Conservation (phyloP, 106 monocot genomes). For the Platanthera guangdongensis region DNA sequence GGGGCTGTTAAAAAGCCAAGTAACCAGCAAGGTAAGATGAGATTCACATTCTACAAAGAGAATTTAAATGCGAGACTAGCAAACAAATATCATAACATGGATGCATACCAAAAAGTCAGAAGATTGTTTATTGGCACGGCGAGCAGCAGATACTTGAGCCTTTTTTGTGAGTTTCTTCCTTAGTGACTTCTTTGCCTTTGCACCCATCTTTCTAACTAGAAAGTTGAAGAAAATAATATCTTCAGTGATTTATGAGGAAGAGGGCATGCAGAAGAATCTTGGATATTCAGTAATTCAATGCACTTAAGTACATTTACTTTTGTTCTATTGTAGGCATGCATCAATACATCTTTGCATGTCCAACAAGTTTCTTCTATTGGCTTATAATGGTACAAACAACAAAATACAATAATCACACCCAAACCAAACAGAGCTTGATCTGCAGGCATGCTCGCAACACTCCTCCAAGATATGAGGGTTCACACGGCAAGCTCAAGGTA, state of each 20-base stretch:
- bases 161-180: conserved; percentile 53
- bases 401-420: too few species aligned
- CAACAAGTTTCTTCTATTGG: too few species aligned
- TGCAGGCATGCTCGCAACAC: too few species aligned
- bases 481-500: too few species aligned
- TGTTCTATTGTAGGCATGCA: too few species aligned
- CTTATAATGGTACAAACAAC: too few species aligned
- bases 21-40: conserved; percentile 1
- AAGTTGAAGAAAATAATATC: not conserved
- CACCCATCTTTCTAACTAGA: conserved; percentile 38
- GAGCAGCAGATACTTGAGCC: conserved; percentile 21
- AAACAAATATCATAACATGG: not conserved
- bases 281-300: not conserved
- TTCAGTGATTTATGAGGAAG: not conserved
- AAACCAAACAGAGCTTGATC: too few species aligned
- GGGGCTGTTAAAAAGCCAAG: conserved; percentile 35
- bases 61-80: not conserved
- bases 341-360: too few species aligned
- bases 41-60: not conserved
- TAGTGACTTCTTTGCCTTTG: conserved; percentile 62
- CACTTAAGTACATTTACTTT: too few species aligned
- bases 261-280: not conserved
- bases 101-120: conserved; percentile 57
- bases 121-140: conserved; percentile 28
- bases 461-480: too few species aligned